phyloP scores from a whole-genome alignment of 805 yeast species.

The Priceomyces carsonii region DNA sequence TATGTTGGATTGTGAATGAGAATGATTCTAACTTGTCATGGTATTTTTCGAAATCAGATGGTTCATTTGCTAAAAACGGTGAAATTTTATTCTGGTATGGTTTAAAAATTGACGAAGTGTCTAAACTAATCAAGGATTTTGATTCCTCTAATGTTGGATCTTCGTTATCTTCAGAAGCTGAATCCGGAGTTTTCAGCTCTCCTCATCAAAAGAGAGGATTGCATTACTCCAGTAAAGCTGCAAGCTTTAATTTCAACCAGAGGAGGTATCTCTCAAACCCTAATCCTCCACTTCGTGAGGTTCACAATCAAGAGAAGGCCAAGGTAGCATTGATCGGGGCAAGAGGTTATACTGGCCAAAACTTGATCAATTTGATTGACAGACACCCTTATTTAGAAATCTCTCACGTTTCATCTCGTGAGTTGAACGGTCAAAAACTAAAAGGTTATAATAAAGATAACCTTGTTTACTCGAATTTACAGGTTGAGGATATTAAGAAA shows the following conservation, averaged over 20 bases:
- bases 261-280: conserved; percentile 49
- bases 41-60: conserved; percentile 92
- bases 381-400: conserved; percentile 85
- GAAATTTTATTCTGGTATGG: conserved; percentile 96
- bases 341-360: conserved; percentile 96
- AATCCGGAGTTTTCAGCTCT: conserved; percentile 49
- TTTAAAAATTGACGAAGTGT: conserved; percentile 61
- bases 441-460: conserved; percentile 84
- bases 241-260: conserved; percentile 4
- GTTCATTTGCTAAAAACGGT: conserved; percentile 88
- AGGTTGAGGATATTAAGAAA: conserved; percentile 78
- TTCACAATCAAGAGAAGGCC: conserved; percentile 60
- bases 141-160: conserved; percentile 35
- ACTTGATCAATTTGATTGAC: conserved; percentile 82
- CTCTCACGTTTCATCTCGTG: conserved; percentile 94
- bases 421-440: conserved; percentile 81
- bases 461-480: conserved; percentile 80
- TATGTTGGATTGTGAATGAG: conserved; percentile 90
- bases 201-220: conserved; percentile 54
- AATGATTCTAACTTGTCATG: conserved; percentile 88
- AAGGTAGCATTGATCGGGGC: conserved; percentile 96
- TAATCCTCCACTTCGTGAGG: conserved; percentile 69
- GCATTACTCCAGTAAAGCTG: conserved; percentile 30
- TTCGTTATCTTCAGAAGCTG: conserved; percentile 37
- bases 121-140: conserved; percentile 59